phyloP scores from a whole-genome alignment of 23 red algal species.

The Rhodosorus marinus region DNA sequence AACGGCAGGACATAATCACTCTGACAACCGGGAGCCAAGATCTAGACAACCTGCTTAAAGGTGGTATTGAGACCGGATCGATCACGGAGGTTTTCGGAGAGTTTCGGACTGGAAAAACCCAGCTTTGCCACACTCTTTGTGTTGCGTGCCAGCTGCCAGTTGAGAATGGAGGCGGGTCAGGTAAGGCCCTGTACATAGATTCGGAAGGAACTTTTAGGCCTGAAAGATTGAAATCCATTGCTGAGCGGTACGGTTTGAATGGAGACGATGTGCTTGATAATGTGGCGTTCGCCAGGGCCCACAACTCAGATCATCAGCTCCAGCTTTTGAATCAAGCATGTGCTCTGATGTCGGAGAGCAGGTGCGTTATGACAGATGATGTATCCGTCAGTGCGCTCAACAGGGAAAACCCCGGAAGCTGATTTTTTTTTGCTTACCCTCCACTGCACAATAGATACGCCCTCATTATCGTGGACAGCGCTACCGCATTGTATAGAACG shows the following conservation, averaged over 20 bases:
- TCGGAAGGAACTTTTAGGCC: constrained; percentile 95
- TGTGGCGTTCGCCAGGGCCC: constrained; percentile 76
- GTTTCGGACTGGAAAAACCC: constrained; percentile 90
- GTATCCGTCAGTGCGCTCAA: neutral
- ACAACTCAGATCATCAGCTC: constrained; percentile 95
- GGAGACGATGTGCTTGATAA: constrained; percentile 86
- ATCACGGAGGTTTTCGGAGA: constrained; percentile 98
- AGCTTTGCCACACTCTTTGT: constrained; percentile 81
- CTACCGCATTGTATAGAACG: constrained; percentile 91
- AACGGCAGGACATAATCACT: constrained; percentile 50
- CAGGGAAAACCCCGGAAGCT: neutral
- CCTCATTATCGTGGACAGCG: constrained; percentile 74
- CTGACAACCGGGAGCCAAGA: constrained; percentile 88
- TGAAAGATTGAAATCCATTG: constrained; percentile 66
- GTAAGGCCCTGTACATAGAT: constrained; percentile 94
- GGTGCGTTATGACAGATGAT: too few relatives aligned
- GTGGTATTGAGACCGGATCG: constrained; percentile 84
- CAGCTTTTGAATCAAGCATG: constrained; percentile 66
- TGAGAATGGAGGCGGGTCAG: constrained; percentile 75
- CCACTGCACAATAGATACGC: too few relatives aligned
- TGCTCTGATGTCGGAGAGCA: constrained; percentile 73
- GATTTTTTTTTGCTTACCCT: neutral
- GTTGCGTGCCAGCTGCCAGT: constrained; percentile 93
- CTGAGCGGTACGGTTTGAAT: constrained; percentile 72
- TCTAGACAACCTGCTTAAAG: constrained; percentile 59